Conservation (phyloP, 768 basidiomycete genomes). For the Ephemerocybe angulata region DNA sequence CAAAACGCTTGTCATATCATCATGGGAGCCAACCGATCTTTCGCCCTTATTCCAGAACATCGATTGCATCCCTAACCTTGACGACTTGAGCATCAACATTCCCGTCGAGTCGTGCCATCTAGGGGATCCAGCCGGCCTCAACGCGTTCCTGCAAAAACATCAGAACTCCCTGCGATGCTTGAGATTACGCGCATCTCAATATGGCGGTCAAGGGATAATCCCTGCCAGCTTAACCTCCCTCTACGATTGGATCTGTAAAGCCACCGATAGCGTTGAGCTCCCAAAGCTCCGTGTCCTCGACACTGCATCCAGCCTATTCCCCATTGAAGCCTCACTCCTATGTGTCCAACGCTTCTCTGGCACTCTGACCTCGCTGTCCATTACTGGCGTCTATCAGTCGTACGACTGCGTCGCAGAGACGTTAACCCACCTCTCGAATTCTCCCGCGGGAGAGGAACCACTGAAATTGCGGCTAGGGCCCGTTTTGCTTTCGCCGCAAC, state of each 20-base stretch:
- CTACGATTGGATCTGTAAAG: slow-evolving; percentile 33
- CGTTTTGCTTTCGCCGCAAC: slow-evolving; percentile 38
- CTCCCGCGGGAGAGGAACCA: slow-evolving; percentile 19
- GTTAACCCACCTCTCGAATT: slow-evolving; percentile 20
- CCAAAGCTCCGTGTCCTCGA: slow-evolving; percentile 30
- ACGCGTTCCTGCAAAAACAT: slow-evolving; percentile 35
- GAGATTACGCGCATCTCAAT: slow-evolving; percentile 40
- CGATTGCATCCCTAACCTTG: slow-evolving; percentile 28
- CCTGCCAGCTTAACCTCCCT: slow-evolving; percentile 31
- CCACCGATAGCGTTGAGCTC: slow-evolving; percentile 24
- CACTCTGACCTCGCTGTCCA: slow-evolving; percentile 31
- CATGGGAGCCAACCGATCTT: slow-evolving; percentile 44
- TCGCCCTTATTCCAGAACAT: slow-evolving; percentile 38
- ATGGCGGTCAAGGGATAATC: slow-evolving; percentile 30
- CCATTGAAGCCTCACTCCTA: slow-evolving; percentile 31
- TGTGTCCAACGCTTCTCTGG: slow-evolving; percentile 32
- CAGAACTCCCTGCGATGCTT: slow-evolving; percentile 32
- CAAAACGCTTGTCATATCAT: slow-evolving; percentile 36
- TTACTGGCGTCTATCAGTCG: slow-evolving; percentile 38
- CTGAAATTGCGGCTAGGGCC: slow-evolving; percentile 36
- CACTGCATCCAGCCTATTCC: slow-evolving; percentile 34
- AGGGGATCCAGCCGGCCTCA: slow-evolving; percentile 36
- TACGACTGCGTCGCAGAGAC: slow-evolving; percentile 33
- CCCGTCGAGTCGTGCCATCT: slow-evolving; percentile 39
- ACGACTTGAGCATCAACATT: slow-evolving; percentile 36